Percentiles rank a stretch among this genome's conserved stretches.
Conservation (phyloP, 2,329 filamentous ascomycete species). For the Trichoderma koningiopsis region DNA sequence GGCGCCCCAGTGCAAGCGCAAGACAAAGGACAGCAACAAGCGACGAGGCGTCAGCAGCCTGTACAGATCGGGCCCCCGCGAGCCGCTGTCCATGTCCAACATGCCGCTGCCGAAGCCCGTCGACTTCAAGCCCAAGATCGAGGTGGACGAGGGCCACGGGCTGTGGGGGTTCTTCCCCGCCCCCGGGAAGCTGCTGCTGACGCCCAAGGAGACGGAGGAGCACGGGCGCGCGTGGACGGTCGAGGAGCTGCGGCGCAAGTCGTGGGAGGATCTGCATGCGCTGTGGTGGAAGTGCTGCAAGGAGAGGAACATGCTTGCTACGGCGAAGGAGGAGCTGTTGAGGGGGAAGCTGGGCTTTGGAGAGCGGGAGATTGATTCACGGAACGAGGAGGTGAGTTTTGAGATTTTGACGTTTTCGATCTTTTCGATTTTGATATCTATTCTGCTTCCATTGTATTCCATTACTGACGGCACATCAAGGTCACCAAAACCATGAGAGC, state of each 20-base stretch:
- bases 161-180: constrained; percentile 90
- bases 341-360: constrained; percentile 74
- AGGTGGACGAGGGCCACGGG: constrained; percentile 74
- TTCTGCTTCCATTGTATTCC: too few species aligned
- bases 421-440: too few species aligned
- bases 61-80: constrained; percentile 72
- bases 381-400: constrained; percentile 66
- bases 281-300: constrained; percentile 95
- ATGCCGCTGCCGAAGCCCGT: constrained; percentile 71
- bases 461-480: constrained; percentile 53
- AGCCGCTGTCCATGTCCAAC: constrained; percentile 73
- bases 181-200: constrained; percentile 67
- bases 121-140: constrained; percentile 59
- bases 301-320: constrained; percentile 88
- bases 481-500: constrained; percentile 74
- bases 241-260: constrained; percentile 83
- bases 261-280: constrained; percentile 88
- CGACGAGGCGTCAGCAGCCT: constrained; percentile 80
- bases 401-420: not conserved
- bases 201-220: constrained; percentile 68
- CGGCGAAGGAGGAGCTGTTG: constrained; percentile 68
- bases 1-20: constrained; percentile 51
- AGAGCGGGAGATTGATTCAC: constrained; percentile 62
- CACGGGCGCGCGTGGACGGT: constrained; percentile 84
- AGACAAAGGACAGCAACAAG: constrained; percentile 72